phyloP scores from a whole-genome alignment of 2,329 filamentous ascomycete species.

The Chrysosporium keratinophilum region DNA sequence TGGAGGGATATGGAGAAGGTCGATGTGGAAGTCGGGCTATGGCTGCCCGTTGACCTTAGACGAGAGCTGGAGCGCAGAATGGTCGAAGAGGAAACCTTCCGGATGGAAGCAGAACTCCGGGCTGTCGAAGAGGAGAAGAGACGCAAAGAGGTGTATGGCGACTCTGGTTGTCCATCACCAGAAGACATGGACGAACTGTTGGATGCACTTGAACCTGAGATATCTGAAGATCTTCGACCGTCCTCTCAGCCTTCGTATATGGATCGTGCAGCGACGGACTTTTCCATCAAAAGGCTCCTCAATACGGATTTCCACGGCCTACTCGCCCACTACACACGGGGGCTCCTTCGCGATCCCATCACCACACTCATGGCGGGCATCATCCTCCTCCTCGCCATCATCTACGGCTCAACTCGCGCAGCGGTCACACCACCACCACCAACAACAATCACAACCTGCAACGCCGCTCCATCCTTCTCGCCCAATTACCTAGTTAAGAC shows the following conservation, averaged over 20 bases:
- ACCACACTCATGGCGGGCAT: not conserved
- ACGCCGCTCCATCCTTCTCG: not conserved
- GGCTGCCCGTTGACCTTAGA: slow-evolving; percentile 45
- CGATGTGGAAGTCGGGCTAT: slow-evolving; percentile 79
- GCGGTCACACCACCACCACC: not conserved
- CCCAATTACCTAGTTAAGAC: slow-evolving; percentile 1
- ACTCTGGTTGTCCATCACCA: slow-evolving; percentile 12
- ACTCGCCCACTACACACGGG: not conserved
- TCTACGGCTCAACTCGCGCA: not conserved
- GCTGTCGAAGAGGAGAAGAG: slow-evolving; percentile 16
- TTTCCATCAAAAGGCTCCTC: not conserved
- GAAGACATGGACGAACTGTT: slow-evolving; percentile 15
- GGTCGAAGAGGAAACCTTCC: slow-evolving; percentile 32
- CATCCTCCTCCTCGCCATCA: slow-evolving; percentile 1
- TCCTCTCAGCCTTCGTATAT: not conserved
- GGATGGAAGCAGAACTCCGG: slow-evolving; percentile 18
- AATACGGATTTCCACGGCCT: not conserved
- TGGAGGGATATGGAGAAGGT: slow-evolving; percentile 99
- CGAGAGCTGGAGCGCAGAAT: slow-evolving; percentile 40
- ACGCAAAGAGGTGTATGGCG: slow-evolving; percentile 18
- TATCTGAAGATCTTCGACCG: not conserved
- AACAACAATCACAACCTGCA: not conserved
- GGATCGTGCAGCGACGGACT: not conserved
- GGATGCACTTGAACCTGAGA: not conserved
- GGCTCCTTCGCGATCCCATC: not conserved